phyloP scores from a whole-genome alignment of 2,329 filamentous ascomycete genomes.

The Colletotrichum viniferum region DNA sequence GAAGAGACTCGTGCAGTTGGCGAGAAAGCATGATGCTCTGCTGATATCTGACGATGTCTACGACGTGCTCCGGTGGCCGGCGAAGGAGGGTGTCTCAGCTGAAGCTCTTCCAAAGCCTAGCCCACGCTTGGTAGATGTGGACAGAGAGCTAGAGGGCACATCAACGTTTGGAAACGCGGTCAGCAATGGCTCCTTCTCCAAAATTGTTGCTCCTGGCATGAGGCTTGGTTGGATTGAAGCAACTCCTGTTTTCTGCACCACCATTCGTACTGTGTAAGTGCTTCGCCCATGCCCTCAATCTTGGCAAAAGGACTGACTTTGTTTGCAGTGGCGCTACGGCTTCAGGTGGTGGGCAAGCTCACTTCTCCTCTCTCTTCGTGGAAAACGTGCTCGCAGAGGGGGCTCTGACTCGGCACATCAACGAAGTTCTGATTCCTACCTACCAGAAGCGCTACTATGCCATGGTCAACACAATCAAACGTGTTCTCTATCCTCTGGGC shows the following conservation, averaged over 20 bases:
- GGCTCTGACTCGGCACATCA: slow-evolving; percentile 48
- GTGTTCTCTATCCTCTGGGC: neutral
- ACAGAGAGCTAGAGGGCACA: slow-evolving; percentile 49
- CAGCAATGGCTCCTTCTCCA: slow-evolving; percentile 91
- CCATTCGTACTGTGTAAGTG: slow-evolving; percentile 55
- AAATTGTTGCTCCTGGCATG: slow-evolving; percentile 80
- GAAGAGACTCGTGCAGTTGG: slow-evolving; percentile 71
- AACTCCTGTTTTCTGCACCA: slow-evolving; percentile 56
- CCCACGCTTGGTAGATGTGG: slow-evolving; percentile 82
- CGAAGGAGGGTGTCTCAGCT: slow-evolving; percentile 2
- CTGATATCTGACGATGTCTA: slow-evolving; percentile 91
- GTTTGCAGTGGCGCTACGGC: slow-evolving; percentile 60
- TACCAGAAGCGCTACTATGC: neutral
- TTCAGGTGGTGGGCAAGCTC: neutral
- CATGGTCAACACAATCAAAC: neutral
- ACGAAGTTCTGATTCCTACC: slow-evolving; percentile 41
- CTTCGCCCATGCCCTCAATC: slow-evolving; percentile 21
- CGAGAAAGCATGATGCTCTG: slow-evolving; percentile 78
- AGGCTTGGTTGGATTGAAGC: slow-evolving; percentile 87
- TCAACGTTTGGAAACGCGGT: slow-evolving; percentile 80
- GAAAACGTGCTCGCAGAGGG: slow-evolving; percentile 47
- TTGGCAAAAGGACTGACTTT: slow-evolving; percentile 27
- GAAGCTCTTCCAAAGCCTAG: slow-evolving; percentile 52
- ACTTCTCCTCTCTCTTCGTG: neutral
- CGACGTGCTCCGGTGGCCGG: slow-evolving; percentile 83